Conservation (phyloP, 2,329 filamentous ascomycete species). For the Talaromyces rugulosus region DNA sequence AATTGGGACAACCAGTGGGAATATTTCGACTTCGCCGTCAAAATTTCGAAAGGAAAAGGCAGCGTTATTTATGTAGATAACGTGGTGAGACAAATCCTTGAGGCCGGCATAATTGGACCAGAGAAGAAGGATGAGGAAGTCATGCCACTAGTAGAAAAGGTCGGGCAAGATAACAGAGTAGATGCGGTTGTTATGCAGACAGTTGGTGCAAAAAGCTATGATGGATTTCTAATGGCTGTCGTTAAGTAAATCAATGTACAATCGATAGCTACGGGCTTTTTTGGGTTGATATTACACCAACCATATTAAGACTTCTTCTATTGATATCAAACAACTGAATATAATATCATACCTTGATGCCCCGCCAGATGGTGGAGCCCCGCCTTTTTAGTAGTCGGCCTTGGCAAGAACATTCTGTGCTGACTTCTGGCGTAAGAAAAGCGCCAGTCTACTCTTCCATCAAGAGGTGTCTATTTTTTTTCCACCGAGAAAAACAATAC, state of each 20-base stretch:
- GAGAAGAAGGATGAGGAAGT: slow-evolving; percentile 18
- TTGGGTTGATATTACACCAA: no score
- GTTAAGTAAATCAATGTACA: slow-evolving; percentile 23
- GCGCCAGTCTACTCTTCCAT: no score
- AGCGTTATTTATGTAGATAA: slow-evolving; percentile 50
- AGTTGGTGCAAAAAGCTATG: neutral
- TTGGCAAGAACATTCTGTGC: no score
- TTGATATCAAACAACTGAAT: no score
- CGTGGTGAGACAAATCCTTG: slow-evolving; percentile 36
- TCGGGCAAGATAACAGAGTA: slow-evolving; percentile 39
- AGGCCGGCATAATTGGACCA: neutral
- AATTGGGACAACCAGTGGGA: slow-evolving; percentile 48
- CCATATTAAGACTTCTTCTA: no score
- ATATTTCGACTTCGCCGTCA: slow-evolving; percentile 43
- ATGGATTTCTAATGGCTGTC: slow-evolving; percentile 24
- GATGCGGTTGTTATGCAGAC: slow-evolving; percentile 43
- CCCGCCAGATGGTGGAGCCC: no score
- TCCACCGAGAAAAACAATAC: no score
- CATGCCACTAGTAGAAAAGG: slow-evolving; percentile 36
- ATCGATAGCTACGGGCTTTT: neutral
- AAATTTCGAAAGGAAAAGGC: slow-evolving; percentile 25
- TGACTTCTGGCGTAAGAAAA: neutral
- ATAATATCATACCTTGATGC: no score
- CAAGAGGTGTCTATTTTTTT: no score
- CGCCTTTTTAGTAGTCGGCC: no score